These are phyloP conservation scores for Psidium guajava DNA, from an alignment of 345 rosid species.

Conservation along the genomic window DNA sequence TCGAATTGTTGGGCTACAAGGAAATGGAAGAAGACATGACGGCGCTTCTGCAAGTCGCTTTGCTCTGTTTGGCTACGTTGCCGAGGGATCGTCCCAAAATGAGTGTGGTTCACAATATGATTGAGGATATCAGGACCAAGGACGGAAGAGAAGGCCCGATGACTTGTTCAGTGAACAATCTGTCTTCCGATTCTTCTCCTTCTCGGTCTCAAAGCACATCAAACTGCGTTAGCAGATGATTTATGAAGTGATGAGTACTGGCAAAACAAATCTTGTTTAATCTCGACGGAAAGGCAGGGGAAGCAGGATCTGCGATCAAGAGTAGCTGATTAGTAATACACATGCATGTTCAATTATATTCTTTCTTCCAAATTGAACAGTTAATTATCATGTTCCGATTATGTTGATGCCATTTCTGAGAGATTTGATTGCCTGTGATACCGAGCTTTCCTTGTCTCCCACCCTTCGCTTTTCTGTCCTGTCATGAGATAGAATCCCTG, in stretches of 20 bases:
- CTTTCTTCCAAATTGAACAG: neutral
- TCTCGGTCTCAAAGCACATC: slow-evolving; percentile 11
- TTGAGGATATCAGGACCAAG: slow-evolving; percentile 22
- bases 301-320: neutral
- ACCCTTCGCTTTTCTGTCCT: neutral
- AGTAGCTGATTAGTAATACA: neutral
- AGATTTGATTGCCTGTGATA: neutral
- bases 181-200: slow-evolving; percentile 28
- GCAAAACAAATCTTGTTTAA: neutral
- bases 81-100: slow-evolving; percentile 34
- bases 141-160: slow-evolving; percentile 3
- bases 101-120: slow-evolving; percentile 20
- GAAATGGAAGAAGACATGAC: slow-evolving; percentile 28
- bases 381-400: neutral
- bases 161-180: slow-evolving; percentile 10
- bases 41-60: slow-evolving; percentile 27
- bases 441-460: neutral
- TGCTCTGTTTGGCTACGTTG: slow-evolving; percentile 25
- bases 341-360: neutral
- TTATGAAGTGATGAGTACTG: neutral
- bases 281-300: neutral
- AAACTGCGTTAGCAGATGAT: neutral
- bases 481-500: neutral
- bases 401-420: neutral
- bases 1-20: slow-evolving; percentile 17